Percentiles rank a stretch among this genome's conserved stretches.
Evolutionary conservation across 2,329 filamentous ascomycete genomes (phyloP).

Genomic region (Aspergillus pseudotamarii): DNA sequence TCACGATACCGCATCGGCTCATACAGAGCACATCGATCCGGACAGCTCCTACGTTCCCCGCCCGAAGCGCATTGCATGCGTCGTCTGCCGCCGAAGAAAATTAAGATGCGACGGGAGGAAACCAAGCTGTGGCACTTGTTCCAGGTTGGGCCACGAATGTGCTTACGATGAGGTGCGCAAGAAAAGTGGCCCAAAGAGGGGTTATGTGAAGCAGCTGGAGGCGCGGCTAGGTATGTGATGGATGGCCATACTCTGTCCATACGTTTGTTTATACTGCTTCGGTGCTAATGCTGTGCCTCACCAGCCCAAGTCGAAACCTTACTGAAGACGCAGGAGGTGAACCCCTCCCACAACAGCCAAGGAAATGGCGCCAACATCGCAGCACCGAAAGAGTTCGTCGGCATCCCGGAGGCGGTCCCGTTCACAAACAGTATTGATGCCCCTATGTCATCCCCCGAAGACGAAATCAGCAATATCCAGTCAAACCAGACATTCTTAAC

Average conservation of each 20-base stretch:
- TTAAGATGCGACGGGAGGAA: conserved; percentile 83
- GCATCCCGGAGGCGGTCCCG: conserved; percentile 27
- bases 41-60: conserved; percentile 66
- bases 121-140: conserved; percentile 86
- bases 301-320: conserved; percentile 91
- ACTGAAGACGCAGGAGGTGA: conserved; percentile 74
- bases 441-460: conserved; percentile 29
- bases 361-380: conserved; percentile 24
- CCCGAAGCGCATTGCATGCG: conserved; percentile 92
- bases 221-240: conserved; percentile 77
- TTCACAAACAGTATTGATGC: conserved; percentile 25
- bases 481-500: conserved; percentile 24
- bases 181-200: conserved; percentile 92
- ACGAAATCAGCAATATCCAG: conserved; percentile 23
- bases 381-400: conserved; percentile 33
- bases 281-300: conserved; percentile 18
- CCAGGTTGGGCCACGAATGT: conserved; percentile 82
- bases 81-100: conserved; percentile 91
- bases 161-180: conserved; percentile 89
- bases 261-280: not conserved
- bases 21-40: conserved; percentile 45
- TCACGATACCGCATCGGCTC: conserved; percentile 25
- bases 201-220: conserved; percentile 92
- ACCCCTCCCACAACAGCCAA: conserved; percentile 32
- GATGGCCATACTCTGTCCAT: not conserved